Conservation (phyloP, 225 moss, liverwort and hornwort species). For the Physcomitrium patens region DNA sequence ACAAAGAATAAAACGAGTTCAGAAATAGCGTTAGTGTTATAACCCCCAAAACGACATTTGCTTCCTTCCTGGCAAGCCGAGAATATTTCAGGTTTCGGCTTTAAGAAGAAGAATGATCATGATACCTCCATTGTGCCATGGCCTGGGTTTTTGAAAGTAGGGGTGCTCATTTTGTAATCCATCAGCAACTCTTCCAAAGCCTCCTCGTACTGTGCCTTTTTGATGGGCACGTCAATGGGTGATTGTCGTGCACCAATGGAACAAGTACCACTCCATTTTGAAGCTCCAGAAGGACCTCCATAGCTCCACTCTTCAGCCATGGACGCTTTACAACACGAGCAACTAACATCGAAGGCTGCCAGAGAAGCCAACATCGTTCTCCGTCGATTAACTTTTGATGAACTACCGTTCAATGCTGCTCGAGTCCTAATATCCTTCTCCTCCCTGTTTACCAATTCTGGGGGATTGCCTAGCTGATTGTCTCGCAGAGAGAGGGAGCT, state of each 20-base stretch:
- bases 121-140: conserved; percentile 86
- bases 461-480: neutral
- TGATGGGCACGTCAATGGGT: conserved; percentile 60
- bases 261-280: conserved; percentile 66
- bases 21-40: conserved; percentile 8
- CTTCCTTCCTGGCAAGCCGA: neutral
- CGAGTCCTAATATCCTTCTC: neutral
- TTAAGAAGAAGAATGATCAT: neutral
- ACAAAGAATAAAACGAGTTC: conserved; percentile 3
- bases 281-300: conserved; percentile 49
- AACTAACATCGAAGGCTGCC: conserved; percentile 34
- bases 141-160: conserved; percentile 68
- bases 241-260: conserved; percentile 64
- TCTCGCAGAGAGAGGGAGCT: neutral
- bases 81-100: neutral
- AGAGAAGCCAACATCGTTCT: conserved; percentile 37
- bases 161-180: conserved; percentile 43
- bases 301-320: conserved; percentile 60
- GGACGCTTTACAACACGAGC: conserved; percentile 48
- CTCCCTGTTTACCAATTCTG: neutral
- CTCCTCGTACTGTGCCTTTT: conserved; percentile 46
- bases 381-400: conserved; percentile 33
- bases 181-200: conserved; percentile 64
- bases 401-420: neutral
- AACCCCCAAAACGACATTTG: neutral